These are phyloP conservation scores for Tolypocladium tundrense DNA, from an alignment of 2,329 filamentous ascomycete species.

Conservation along the genomic window DNA sequence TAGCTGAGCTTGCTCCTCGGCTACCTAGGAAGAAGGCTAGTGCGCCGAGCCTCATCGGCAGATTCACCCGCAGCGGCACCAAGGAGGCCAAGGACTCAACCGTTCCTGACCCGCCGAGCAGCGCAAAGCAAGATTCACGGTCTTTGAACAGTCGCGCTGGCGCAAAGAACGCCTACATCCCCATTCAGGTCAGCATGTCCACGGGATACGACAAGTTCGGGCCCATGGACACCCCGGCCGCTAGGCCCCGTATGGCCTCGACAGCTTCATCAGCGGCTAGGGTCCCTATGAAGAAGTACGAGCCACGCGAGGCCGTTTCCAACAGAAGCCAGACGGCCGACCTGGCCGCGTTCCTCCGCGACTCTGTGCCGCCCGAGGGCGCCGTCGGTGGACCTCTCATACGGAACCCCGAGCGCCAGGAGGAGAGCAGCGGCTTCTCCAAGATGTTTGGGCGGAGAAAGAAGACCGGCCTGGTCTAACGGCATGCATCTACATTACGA, in stretches of 20 bases:
- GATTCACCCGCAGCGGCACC: conserved; percentile 33
- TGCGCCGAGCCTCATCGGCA: conserved; percentile 50
- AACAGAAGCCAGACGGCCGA: conserved; percentile 52
- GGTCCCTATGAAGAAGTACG: conserved; percentile 46
- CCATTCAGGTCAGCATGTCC: conserved; percentile 42
- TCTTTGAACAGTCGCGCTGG: conserved; percentile 30
- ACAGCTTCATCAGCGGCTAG: conserved; percentile 24
- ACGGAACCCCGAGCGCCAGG: conserved; percentile 19
- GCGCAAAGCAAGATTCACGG: conserved; percentile 16
- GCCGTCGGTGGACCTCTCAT: conserved; percentile 9
- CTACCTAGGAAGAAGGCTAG: conserved; percentile 54
- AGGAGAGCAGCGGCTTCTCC: conserved; percentile 30
- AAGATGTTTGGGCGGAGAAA: conserved; percentile 41
- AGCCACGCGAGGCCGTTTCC: conserved; percentile 41
- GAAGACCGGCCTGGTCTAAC: conserved; percentile 28
- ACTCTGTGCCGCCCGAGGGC: conserved; percentile 49
- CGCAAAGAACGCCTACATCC: conserved; percentile 33
- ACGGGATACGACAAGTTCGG: conserved; percentile 32
- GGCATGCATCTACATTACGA: neutral
- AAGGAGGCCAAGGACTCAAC: conserved; percentile 15
- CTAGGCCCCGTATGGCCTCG: conserved; percentile 11
- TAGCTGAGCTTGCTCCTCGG: conserved; percentile 18
- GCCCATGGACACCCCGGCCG: conserved; percentile 12
- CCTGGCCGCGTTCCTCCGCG: conserved; percentile 61
- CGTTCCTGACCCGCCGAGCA: conserved; percentile 14